Evolutionary conservation across 345 rosid genomes (phyloP).

Genomic region (Populus davidiana): DNA sequence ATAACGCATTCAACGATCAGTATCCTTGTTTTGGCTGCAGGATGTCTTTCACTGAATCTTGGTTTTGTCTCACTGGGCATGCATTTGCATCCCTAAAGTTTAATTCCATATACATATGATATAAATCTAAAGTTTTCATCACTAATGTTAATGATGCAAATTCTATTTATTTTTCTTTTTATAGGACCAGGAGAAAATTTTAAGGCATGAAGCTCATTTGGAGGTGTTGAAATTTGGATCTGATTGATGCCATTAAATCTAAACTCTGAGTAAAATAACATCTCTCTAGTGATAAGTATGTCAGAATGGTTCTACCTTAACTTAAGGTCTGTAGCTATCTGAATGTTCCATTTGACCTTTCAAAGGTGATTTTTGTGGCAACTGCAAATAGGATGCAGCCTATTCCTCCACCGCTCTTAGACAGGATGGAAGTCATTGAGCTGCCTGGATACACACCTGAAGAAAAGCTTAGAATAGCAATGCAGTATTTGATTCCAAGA

Average conservation of each 20-base stretch:
- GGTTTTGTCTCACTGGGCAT: neutral
- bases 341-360: constrained; percentile 96
- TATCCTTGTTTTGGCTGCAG: constrained; percentile 55
- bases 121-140: neutral
- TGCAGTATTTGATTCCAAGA: constrained; percentile 90
- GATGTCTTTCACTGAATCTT: constrained; percentile 7
- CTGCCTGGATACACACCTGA: constrained; percentile 95
- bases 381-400: constrained; percentile 94
- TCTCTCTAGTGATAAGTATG: constrained; percentile 4
- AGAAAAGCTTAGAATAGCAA: constrained; percentile 91
- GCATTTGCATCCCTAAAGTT: neutral
- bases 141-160: neutral
- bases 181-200: neutral
- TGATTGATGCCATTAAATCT: constrained; percentile 8
- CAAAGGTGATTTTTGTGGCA: constrained; percentile 90
- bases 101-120: neutral
- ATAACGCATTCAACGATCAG: constrained; percentile 89
- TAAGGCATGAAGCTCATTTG: constrained; percentile 7
- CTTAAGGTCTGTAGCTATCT: constrained; percentile 60
- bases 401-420: constrained; percentile 91
- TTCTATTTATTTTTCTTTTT: neutral
- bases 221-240: constrained; percentile 6
- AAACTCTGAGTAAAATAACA: neutral
- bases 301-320: constrained; percentile 48
- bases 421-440: constrained; percentile 98